Percentiles rank a stretch among this genome's conserved stretches.
These are phyloP conservation scores for Porphyrellus cyaneotinctus DNA, from an alignment of 768 basidiomycete species.

Conservation along the genomic window DNA sequence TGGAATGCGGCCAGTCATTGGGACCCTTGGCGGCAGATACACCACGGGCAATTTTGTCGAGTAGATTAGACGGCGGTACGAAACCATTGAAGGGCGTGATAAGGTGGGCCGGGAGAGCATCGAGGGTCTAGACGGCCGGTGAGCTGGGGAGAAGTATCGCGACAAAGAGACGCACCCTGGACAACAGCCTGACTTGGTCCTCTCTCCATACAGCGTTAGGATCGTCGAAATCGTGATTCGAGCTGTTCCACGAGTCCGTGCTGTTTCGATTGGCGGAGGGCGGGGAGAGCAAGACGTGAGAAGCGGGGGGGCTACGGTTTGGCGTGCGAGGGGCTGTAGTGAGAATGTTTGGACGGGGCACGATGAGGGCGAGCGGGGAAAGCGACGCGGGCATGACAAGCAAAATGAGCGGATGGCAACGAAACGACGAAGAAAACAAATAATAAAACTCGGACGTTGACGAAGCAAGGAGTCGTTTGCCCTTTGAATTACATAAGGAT, in stretches of 20 bases:
- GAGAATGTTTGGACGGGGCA: constrained; percentile 54
- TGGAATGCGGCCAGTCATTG: constrained; percentile 76
- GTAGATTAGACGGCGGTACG: constrained; percentile 79
- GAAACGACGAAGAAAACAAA: constrained; percentile 14
- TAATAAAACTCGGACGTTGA: constrained; percentile 20
- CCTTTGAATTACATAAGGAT: constrained; percentile 18
- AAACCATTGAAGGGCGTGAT: constrained; percentile 83
- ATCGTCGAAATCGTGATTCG: constrained; percentile 60
- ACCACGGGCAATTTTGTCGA: constrained; percentile 82
- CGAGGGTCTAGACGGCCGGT: constrained; percentile 52
- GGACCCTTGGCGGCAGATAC: constrained; percentile 72
- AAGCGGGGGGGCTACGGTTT: constrained; percentile 48
- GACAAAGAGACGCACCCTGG: constrained; percentile 46
- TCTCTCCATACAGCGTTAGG: constrained; percentile 68
- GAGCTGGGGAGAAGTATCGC: background rate
- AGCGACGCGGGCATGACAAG: constrained; percentile 41
- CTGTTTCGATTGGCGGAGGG: constrained; percentile 52
- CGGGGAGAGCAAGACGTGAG: constrained; percentile 48
- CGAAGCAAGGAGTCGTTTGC: constrained; percentile 25
- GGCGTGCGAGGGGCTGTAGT: constrained; percentile 58
- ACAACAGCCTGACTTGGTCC: constrained; percentile 65
- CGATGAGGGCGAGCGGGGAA: constrained; percentile 56
- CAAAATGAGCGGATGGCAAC: constrained; percentile 50
- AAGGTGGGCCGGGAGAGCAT: constrained; percentile 78
- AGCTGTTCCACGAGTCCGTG: constrained; percentile 83